These are phyloP conservation scores for Aspergillus campestris DNA, from an alignment of 495 filamentous ascomycete genomes.

Conservation along the genomic window DNA sequence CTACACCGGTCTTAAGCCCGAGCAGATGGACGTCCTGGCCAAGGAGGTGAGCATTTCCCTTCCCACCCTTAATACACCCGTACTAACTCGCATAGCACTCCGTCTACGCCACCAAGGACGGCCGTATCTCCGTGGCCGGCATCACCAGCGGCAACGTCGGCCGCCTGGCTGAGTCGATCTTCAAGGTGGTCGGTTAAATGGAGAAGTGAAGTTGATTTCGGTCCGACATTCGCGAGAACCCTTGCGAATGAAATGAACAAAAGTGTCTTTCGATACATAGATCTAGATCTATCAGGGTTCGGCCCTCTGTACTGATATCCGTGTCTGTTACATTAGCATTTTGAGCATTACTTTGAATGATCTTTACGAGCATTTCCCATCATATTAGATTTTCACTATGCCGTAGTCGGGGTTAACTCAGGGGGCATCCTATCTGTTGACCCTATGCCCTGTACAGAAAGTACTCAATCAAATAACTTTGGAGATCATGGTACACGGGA, in stretches of 20 bases:
- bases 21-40: constrained; percentile 86
- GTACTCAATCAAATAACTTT: too few species aligned
- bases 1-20: constrained; percentile 86
- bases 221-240: background rate
- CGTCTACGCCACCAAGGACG: constrained; percentile 96
- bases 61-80: background rate
- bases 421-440: too few species aligned
- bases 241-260: too few species aligned
- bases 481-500: too few species aligned
- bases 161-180: constrained; percentile 89
- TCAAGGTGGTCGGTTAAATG: constrained; percentile 70
- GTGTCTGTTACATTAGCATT: constrained; percentile 21
- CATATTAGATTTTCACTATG: background rate
- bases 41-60: constrained; percentile 58
- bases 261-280: constrained; percentile 7
- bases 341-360: constrained; percentile 9
- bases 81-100: constrained; percentile 55
- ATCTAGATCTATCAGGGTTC: constrained; percentile 14
- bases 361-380: background rate
- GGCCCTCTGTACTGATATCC: constrained; percentile 20
- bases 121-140: constrained; percentile 93
- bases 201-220: background rate
- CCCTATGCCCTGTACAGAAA: too few species aligned
- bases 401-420: too few species aligned
- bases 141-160: constrained; percentile 91